These are phyloP conservation scores for Lavandula angustifolia DNA, from an alignment of 257 asterid species.

Conservation along the genomic window DNA sequence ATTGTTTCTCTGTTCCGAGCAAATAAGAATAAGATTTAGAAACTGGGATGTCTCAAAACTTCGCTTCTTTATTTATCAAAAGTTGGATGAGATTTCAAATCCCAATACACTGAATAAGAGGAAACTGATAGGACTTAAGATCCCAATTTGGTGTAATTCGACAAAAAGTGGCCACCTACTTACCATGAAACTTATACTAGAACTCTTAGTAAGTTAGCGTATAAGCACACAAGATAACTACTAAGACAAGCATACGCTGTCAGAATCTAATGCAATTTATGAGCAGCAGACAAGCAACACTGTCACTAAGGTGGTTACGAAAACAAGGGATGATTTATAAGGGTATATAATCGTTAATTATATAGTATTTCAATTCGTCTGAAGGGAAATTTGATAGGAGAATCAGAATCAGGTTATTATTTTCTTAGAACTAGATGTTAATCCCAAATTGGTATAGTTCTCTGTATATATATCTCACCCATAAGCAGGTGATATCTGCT, in stretches of 20 bases:
- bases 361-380: too few species aligned
- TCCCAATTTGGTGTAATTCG: not conserved
- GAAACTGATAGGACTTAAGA: not conserved
- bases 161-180: not conserved
- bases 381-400: too few species aligned
- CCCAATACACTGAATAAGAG: not conserved
- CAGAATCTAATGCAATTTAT: not conserved
- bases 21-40: slow-evolving; percentile 21
- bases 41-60: slow-evolving; percentile 18
- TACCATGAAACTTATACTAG: not conserved
- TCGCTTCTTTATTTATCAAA: slow-evolving; percentile 3
- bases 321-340: too few species aligned
- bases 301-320: too few species aligned
- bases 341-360: too few species aligned
- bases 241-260: not conserved
- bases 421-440: too few species aligned
- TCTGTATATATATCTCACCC: too few species aligned
- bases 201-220: not conserved
- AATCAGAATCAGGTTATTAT: too few species aligned
- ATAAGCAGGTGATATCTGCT: not conserved
- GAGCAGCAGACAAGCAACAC: too few species aligned
- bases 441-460: too few species aligned
- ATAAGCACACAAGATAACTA: not conserved
- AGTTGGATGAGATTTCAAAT: not conserved
- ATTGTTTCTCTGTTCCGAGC: slow-evolving; percentile 69